Evolutionary conservation across 192 early-diverging fungal species (phyloP), one percentile per base, ranked within the genome.

Genomic region (Geranomyces variabilis): DNA sequence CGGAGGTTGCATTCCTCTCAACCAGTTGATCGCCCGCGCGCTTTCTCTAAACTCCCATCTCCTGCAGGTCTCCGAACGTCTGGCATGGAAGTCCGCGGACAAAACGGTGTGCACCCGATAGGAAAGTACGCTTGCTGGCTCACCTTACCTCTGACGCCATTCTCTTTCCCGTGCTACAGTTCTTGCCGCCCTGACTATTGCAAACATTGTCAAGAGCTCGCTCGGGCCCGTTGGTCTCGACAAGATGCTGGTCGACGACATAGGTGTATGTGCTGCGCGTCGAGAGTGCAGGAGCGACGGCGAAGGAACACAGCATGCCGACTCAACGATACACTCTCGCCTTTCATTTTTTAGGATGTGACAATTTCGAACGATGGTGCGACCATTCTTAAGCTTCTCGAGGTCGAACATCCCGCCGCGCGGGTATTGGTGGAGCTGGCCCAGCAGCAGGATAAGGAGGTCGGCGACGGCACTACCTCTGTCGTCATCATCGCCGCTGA

Each of bases 201-300:
- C 96, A 67, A 99, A 99, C 76, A 96, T 99, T 76, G 93, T 99
- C 61, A 97, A 97, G 84, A 93, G 89, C n/a, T 98, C 96, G 26
- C 84, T 99, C 47, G 97, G 97, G 19, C 97, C 97, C 31, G 97
- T 99, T 62, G 97, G 97, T 19, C 87, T 99, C 47, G 97, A 99
- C 82, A 99, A 99, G 86, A 99, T 99, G 97, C 79, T 99, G 60
- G 97, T 99, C n/a, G 96, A 99, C 80, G 97, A 99, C 73, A 95
- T 99, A 80, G 97, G 97, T 64, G 93, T 94, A 87, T 33, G 72
- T 69, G 24, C 17, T 53, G 51, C 51, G 19, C n/a, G 51, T 3
- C 5, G 10, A 41, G 36, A 41, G 10, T n/a, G n/a, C n/a, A n/a
- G n/a, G n/a, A n/a, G n/a, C n/a, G n/a, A n/a, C n/a, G n/a, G n/a